Conservation (phyloP, 805 yeast genomes). For the Metschnikowia peoriensis region DNA sequence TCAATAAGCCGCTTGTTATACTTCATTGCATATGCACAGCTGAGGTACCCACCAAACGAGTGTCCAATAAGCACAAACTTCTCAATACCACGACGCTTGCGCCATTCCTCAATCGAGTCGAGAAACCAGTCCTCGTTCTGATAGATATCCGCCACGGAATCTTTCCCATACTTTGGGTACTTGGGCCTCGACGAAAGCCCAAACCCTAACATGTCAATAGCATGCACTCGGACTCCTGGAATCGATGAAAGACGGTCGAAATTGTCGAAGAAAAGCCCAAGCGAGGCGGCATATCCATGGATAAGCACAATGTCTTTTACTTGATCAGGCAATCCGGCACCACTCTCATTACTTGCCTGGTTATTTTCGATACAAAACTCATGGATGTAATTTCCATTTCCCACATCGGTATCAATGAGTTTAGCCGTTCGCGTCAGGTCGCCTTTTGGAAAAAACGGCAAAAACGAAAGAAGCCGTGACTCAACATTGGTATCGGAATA, state of each 20-base stretch:
- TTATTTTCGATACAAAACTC: constrained; percentile 65
- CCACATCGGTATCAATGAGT: constrained; percentile 55
- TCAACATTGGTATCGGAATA: constrained; percentile 31
- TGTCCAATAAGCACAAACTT: constrained; percentile 42
- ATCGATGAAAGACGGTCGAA: constrained; percentile 48
- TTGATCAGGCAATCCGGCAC: constrained; percentile 15
- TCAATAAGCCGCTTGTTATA: constrained; percentile 29
- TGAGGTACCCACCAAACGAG: constrained; percentile 46
- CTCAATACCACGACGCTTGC: constrained; percentile 33
- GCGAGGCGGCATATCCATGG: constrained; percentile 94
- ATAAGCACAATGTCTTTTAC: constrained; percentile 63
- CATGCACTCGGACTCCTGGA: constrained; percentile 58
- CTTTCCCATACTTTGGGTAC: constrained; percentile 31
- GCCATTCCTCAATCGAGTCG: constrained; percentile 44
- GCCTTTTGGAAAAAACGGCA: constrained; percentile 59
- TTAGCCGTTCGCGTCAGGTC: constrained; percentile 47
- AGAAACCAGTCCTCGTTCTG: constrained; percentile 44
- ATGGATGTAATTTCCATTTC: constrained; percentile 60
- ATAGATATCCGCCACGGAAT: constrained; percentile 34
- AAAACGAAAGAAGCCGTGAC: constrained; percentile 46
- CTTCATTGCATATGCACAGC: constrained; percentile 42
- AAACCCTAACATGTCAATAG: constrained; percentile 70
- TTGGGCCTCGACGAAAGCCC: constrained; percentile 64
- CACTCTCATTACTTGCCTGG: constrained; percentile 12
- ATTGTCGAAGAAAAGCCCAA: constrained; percentile 77